These are phyloP conservation scores for Lignosus rhinocerotis DNA, from an alignment of 1,284 basidiomycete genomes.

Conservation along the genomic window DNA sequence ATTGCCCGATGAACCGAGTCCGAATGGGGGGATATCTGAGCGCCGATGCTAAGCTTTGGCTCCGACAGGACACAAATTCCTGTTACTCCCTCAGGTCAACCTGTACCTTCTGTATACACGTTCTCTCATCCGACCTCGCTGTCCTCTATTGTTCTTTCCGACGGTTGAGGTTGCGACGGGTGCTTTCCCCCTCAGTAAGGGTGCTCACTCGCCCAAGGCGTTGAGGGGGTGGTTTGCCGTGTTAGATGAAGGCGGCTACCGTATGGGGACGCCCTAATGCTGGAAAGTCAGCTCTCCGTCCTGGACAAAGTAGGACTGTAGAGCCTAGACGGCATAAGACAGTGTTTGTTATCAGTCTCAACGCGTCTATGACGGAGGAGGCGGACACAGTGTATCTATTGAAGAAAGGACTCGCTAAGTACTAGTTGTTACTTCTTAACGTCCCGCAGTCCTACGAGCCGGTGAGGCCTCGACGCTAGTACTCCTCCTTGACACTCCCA, in stretches of 20 bases:
- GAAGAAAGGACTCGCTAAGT: too few relatives aligned
- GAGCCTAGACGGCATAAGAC: slow-evolving; percentile 36
- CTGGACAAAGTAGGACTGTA: slow-evolving; percentile 19
- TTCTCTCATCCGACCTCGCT: slow-evolving; percentile 36
- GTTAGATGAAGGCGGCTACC: slow-evolving; percentile 34
- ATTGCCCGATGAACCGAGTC: too few relatives aligned
- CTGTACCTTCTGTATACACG: slow-evolving; percentile 26
- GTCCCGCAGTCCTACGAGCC: too few relatives aligned
- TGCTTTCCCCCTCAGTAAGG: slow-evolving; percentile 47
- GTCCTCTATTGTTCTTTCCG: slow-evolving; percentile 33
- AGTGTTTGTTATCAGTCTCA: background rate
- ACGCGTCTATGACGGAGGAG: background rate
- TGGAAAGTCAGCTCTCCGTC: slow-evolving; percentile 36
- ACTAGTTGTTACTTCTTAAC: too few relatives aligned
- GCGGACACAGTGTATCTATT: too few relatives aligned
- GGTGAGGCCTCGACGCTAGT: too few relatives aligned
- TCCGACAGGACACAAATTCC: too few relatives aligned
- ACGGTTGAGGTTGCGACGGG: slow-evolving; percentile 33
- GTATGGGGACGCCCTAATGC: slow-evolving; percentile 25
- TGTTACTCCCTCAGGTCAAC: too few relatives aligned
- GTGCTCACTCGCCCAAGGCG: slow-evolving; percentile 37
- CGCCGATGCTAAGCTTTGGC: too few relatives aligned
- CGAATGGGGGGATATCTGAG: too few relatives aligned
- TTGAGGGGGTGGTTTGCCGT: slow-evolving; percentile 50
- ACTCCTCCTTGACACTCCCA: too few relatives aligned